Base-by-base conservation (phyloP, 192 early-diverging fungal species). In the Umbelopsis vinacea region DNA sequence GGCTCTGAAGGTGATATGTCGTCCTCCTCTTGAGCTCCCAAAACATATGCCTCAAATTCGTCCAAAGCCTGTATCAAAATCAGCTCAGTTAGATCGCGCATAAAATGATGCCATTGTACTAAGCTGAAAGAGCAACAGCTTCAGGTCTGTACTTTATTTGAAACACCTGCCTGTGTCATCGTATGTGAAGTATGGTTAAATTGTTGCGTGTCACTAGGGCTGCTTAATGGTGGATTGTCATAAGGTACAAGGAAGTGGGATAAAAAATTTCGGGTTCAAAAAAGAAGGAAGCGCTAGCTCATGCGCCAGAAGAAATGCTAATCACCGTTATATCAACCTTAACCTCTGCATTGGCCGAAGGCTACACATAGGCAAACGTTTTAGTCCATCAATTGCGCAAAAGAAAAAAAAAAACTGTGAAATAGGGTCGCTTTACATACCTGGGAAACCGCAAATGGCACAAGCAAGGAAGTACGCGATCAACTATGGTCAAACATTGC, bases 391-490 rank as follows among this genome's bases (percentile, higher is more conserved):
- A 21, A 35, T 14, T 24, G 3, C 29, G 40, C 11, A 43, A 43
- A 43, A 43, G 6, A 43, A 43, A 43, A 40, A 40, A 40, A 40
- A 40, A 40, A 40, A 40, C 4, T 19, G 0, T 17, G 17, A 4
- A 37, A 19, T 37, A 35, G 17, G 11, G 14, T 19, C 0, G 10
- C 33, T 35, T 0, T 63, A 73, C 79, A 71, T 79, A 84, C 82
- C 79, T 6, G 94, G 94, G 83, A 96, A 95, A 35, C 95, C 95
- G 77, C 95, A 96, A 15, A 83, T 86, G 37, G 86, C 82, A 24
- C 87, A 87, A 63, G 90, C 84, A 67, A 93, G 75, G 78, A 94
- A 84, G 71, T 95, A 97, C 35, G 92, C 74, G 52, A 95, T 81
- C 48, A 95, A 79, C 70, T 95, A 66, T 11, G 3, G 46, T 10